Percentiles rank a stretch among this genome's conserved stretches.
phyloP scores from a whole-genome alignment of 1,284 basidiomycete genomes.

The Apiotrichum porosum region DNA sequence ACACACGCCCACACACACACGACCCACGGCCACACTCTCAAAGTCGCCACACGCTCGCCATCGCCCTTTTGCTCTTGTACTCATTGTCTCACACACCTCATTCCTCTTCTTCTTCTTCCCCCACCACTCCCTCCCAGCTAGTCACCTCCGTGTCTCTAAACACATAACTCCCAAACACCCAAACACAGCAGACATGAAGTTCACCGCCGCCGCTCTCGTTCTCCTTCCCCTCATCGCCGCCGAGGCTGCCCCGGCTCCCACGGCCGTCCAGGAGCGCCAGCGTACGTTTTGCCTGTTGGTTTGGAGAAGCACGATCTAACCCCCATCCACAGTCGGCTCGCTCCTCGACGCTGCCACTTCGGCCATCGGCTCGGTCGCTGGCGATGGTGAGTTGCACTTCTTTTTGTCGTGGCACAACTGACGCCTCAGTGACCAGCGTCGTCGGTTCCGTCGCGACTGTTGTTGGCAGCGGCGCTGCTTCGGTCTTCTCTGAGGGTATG shows the following conservation, averaged over 20 bases:
- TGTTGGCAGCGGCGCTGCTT: slow-evolving; percentile 2
- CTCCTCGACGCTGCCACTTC: slow-evolving; percentile 2
- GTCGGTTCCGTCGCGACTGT: slow-evolving; percentile 2
- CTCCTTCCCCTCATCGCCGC: slow-evolving; percentile 16
- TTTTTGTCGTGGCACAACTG: no score
- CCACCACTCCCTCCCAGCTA: background rate
- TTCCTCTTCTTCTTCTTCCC: background rate
- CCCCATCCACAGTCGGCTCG: slow-evolving; percentile 3
- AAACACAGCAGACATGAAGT: slow-evolving; percentile 15
- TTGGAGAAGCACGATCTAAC: background rate
- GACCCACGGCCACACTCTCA: no score
- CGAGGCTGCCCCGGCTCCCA: slow-evolving; percentile 9
- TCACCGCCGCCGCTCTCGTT: slow-evolving; percentile 16
- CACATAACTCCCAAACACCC: background rate
- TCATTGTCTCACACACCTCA: no score
- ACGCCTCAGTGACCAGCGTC: background rate
- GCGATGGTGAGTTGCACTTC: no score
- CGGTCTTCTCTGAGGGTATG: slow-evolving; percentile 1
- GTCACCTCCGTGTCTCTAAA: no score
- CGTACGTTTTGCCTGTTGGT: slow-evolving; percentile 1
- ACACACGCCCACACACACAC: no score
- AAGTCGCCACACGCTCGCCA: no score
- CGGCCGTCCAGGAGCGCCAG: slow-evolving; percentile 14
- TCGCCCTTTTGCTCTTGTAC: no score
- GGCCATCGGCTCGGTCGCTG: background rate